Percentiles rank a stretch among this genome's conserved stretches.
Evolutionary conservation across 164 flowering plant genomes (phyloP).

Genomic region (Sedum album): DNA sequence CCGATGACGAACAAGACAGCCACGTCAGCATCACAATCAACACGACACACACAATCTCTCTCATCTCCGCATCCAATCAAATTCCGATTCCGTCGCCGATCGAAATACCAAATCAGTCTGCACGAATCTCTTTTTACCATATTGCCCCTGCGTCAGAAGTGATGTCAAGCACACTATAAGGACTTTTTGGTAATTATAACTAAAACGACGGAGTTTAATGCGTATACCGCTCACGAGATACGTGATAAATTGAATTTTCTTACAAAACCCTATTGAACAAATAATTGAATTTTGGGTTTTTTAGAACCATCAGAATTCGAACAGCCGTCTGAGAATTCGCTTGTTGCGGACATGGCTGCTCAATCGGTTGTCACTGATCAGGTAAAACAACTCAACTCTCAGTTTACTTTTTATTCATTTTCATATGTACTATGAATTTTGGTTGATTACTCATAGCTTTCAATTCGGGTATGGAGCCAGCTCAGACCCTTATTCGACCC

Average conservation of each 20-base stretch:
- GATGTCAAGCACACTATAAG: no score
- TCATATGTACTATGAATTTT: background rate
- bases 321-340: background rate
- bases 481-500: no score
- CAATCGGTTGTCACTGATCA: constrained; percentile 1
- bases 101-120: background rate
- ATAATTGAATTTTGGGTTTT: no score
- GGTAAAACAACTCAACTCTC: background rate
- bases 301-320: background rate
- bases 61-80: background rate
- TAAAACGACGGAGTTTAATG: no score
- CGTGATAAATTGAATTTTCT: no score
- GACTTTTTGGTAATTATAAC: no score
- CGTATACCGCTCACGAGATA: no score
- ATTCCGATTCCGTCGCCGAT: background rate
- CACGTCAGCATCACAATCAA: background rate
- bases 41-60: background rate
- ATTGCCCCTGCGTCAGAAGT: no score
- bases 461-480: no score
- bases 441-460: background rate
- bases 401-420: background rate
- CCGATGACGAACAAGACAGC: constrained; percentile 7
- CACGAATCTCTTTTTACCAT: no score
- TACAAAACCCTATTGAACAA: no score
- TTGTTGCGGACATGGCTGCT: background rate